Base-by-base conservation (phyloP, 73 alveolate genomes). In the Durusdinium trenchii region DNA sequence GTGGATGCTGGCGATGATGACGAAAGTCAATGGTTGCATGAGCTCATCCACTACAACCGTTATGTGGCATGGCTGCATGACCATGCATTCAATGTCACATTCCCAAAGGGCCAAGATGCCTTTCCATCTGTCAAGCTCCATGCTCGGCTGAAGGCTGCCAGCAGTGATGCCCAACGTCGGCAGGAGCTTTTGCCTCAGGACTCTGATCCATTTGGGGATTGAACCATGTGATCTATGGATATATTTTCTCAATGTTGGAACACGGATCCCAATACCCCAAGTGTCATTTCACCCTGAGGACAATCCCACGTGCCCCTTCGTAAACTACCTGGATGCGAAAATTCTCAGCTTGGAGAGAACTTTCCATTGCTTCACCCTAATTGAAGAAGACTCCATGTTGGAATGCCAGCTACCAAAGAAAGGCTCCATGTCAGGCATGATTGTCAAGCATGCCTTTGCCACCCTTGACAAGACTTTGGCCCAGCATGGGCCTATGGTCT, bases 1-100 rank as follows among this genome's bases (percentile, higher is more conserved):
- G n/a, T n/a, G n/a, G n/a, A n/a, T n/a, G n/a, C n/a, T n/a, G n/a
- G n/a, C n/a, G n/a, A n/a, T n/a, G n/a, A n/a, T n/a, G 93, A 82
- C 42, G 73, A 23, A 48, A 48, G 51, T 61, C 42, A 20, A 6
- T 82, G 93, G 93, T 6, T 82, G 50, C 73, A 43, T 6, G 93
- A 82, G 61, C 73, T 82, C 75, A 47, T 82, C 69, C 50, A 47
- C 47, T 46, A 82, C 93, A 82, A 82, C 73, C 69, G 93, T 3
- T 16, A 23, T 3, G 93, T 83, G 42, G 52, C 93, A n/a, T 35
- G 93, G 28, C 16, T 30, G 91, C 64, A 83, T 47, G 50, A 32
- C 2, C 50, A 28, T 35, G 6, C 7, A 3, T 35, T 69, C 6
- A 35, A 26, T 64, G 20, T 23, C 32, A 12, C 38, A 23, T 12